Evolutionary conservation across 331 rosid genomes (phyloP), one percentile per base, ranked within the genome.

Genomic region (Malus hybrid): DNA sequence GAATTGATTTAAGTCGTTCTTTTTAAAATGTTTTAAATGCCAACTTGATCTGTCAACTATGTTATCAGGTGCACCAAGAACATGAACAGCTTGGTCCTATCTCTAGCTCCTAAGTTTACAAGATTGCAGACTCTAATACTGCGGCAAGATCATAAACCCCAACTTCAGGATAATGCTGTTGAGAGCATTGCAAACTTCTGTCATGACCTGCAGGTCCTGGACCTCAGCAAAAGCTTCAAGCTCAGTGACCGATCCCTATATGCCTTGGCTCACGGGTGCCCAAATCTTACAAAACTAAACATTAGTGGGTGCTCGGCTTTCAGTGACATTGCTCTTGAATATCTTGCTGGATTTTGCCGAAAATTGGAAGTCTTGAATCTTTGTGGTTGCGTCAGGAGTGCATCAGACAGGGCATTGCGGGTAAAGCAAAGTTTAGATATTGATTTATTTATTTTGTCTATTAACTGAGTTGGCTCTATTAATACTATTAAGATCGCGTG

Each of bases 191-290:
- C 98, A 77, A 82, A 85, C 67, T 88, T 68, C 84, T 95, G 93
- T 71, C 87, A 71, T 63, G 98, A 89, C 71, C 86, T 95, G 79
- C 99, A 95, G 89, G 84, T 88, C 75, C 88, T 95, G 80, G 97
- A 95, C 86, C 96, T 95, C 42, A 92, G 99, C 87, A 95, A 92
- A 87, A 90, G 99, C 77, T 95, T 92, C 88, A 92, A 81, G 85
- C 97, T 95, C 65, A 85, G 85, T 5, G 99, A 92, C 77, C 15
- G 79, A 20, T 95, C 99, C 50, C 80, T 95, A 3, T 81, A 84
- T 68, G 87, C 91, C 67, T 68, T 95, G 32, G 96, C 98, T 36
- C 86, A 30, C 50, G 98, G 97, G 33, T 95, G 99, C 66, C 87
- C 68, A 5, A 85, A 88, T 72, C 97, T 95, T 53, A 80, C 81